These are phyloP conservation scores for Backusella psychrophila DNA, from an alignment of 192 early-diverging fungal genomes.

Conservation along the genomic window DNA sequence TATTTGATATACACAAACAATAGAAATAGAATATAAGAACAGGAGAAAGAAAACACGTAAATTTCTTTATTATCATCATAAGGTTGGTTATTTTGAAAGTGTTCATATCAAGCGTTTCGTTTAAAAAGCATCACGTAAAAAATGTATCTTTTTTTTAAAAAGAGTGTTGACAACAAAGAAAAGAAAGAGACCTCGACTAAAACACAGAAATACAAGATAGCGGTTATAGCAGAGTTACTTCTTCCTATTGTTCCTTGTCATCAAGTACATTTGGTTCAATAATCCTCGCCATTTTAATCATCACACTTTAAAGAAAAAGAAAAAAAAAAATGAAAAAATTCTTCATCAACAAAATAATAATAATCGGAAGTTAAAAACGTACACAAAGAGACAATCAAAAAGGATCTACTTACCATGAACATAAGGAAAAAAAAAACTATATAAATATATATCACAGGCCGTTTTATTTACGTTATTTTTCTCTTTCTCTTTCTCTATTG, in stretches of 20 bases:
- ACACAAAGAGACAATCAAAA: background rate
- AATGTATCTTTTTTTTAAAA: background rate
- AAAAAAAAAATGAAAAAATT: background rate
- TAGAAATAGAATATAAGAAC: background rate
- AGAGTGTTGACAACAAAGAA: background rate
- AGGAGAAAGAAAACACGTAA: background rate
- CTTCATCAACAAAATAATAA: background rate
- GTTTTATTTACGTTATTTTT: background rate
- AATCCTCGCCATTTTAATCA: background rate
- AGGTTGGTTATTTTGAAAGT: background rate
- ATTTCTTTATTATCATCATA: background rate
- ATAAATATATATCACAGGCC: background rate
- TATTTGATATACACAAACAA: background rate
- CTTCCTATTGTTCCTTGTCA: background rate
- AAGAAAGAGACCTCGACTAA: background rate
- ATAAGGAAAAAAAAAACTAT: background rate
- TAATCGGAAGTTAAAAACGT: background rate
- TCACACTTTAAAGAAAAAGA: background rate
- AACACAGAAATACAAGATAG: background rate
- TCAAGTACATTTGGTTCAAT: background rate
- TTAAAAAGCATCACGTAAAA: conserved; percentile 1
- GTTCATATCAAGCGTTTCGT: conserved; percentile 3
- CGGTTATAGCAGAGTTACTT: background rate
- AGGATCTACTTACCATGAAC: background rate
- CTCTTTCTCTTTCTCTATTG: background rate